A percentile compares a stretch with the other conserved stretches of the same genome.
Conservation (phyloP, 148 eudicot genomes). For the Drosera capensis region DNA sequence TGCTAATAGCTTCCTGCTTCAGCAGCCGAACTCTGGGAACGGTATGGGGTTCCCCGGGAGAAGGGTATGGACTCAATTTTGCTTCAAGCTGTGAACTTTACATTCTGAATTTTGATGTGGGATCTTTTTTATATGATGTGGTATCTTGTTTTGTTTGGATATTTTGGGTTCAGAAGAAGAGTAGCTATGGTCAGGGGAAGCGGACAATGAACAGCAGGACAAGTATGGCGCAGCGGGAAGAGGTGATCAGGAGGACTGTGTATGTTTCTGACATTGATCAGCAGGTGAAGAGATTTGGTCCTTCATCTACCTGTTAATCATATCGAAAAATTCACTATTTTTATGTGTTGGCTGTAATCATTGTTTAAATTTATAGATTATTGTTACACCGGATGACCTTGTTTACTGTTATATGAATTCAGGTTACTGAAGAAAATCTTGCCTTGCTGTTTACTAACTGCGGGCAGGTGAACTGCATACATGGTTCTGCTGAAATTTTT, state of each 20-base stretch:
- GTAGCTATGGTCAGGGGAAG: constrained; percentile 39
- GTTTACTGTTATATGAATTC: background rate
- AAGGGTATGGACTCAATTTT: constrained; percentile 22
- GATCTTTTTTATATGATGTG: background rate
- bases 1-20: constrained; percentile 22
- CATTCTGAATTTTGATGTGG: background rate
- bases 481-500: too few species aligned
- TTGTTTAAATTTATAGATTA: too few species aligned
- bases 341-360: background rate
- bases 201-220: constrained; percentile 66
- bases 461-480: constrained; percentile 49
- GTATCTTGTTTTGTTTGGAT: background rate
- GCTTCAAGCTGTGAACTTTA: background rate
- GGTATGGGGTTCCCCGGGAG: constrained; percentile 28
- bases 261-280: constrained; percentile 97
- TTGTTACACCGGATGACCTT: too few species aligned
- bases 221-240: constrained; percentile 77
- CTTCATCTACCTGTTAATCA: too few species aligned
- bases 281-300: constrained; percentile 32
- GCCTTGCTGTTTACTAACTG: constrained; percentile 73
- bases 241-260: constrained; percentile 71
- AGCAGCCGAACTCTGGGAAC: constrained; percentile 20
- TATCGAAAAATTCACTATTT: too few species aligned
- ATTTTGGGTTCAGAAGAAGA: constrained; percentile 32
- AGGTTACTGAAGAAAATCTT: constrained; percentile 98